Conservation (phyloP, 2,329 filamentous ascomycete genomes). For the Arthrobotrys entomopaga region DNA sequence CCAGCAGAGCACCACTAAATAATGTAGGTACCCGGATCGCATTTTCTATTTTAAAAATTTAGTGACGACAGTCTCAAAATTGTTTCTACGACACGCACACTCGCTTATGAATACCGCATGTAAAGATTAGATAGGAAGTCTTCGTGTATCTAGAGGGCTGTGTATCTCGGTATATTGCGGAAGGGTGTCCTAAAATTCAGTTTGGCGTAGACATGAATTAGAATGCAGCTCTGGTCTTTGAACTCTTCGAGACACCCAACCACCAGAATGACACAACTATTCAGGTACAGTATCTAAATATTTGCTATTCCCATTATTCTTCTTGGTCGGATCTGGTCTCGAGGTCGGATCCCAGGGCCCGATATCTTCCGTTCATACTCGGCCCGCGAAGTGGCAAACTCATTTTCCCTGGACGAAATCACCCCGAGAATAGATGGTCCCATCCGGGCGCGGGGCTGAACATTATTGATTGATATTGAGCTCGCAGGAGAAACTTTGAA, state of each 20-base stretch:
- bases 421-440: too few relatives aligned
- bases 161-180: constrained; percentile 4
- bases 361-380: too few relatives aligned
- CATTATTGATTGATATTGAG: too few relatives aligned
- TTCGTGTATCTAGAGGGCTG: constrained; percentile 22
- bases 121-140: constrained; percentile 16
- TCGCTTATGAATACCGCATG: constrained; percentile 7
- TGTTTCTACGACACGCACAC: constrained; percentile 15
- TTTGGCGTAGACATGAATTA: background rate
- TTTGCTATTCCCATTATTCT: too few relatives aligned
- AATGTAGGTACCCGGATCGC: constrained; percentile 25
- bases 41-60: constrained; percentile 24
- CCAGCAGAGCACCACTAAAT: background rate
- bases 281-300: too few relatives aligned
- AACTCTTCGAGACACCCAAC: background rate
- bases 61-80: constrained; percentile 14
- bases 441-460: too few relatives aligned
- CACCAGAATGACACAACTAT: background rate
- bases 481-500: too few relatives aligned
- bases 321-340: too few relatives aligned
- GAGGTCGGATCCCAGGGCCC: too few relatives aligned
- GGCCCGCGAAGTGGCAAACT: too few relatives aligned
- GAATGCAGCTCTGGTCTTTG: constrained; percentile 1
- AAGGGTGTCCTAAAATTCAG: background rate
- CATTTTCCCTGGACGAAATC: too few relatives aligned